Percentiles rank a stretch among this genome's conserved stretches.
Evolutionary conservation across 345 rosid genomes (phyloP).

Genomic region (Brassica cretica): DNA sequence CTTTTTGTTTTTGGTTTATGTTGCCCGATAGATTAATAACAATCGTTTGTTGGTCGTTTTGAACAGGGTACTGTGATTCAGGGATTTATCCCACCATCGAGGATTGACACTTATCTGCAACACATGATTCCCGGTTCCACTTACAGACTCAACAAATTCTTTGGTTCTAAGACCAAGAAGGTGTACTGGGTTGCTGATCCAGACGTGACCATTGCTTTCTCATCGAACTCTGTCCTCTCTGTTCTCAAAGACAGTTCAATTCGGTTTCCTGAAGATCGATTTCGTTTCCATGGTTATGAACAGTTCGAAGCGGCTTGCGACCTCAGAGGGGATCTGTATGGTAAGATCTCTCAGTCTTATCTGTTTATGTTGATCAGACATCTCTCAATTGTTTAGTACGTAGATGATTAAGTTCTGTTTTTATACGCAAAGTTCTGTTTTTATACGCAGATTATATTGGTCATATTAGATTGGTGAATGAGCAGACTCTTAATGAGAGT

Average conservation of each 20-base stretch:
- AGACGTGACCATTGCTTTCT: background rate
- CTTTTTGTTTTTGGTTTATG: too few relatives aligned
- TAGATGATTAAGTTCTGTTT: too few relatives aligned
- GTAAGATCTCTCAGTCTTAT: background rate
- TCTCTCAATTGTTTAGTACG: background rate
- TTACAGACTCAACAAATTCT: background rate
- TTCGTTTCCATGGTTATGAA: background rate
- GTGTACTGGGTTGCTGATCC: background rate
- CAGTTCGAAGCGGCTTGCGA: background rate
- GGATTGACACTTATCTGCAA: background rate
- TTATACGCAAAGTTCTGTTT: too few relatives aligned
- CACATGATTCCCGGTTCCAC: background rate
- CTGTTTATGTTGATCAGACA: background rate
- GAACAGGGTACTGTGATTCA: background rate
- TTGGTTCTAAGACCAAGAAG: background rate
- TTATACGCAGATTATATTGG: background rate
- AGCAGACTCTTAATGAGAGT: background rate
- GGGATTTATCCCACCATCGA: background rate
- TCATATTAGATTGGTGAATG: background rate
- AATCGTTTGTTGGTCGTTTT: background rate
- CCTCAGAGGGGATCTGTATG: background rate
- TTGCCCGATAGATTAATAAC: too few relatives aligned
- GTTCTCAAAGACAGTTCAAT: background rate
- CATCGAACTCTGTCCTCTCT: background rate
- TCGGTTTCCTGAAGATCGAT: background rate